Base-by-base conservation (phyloP, 805 yeast genomes). In the Limtongozyma cylindracea region DNA sequence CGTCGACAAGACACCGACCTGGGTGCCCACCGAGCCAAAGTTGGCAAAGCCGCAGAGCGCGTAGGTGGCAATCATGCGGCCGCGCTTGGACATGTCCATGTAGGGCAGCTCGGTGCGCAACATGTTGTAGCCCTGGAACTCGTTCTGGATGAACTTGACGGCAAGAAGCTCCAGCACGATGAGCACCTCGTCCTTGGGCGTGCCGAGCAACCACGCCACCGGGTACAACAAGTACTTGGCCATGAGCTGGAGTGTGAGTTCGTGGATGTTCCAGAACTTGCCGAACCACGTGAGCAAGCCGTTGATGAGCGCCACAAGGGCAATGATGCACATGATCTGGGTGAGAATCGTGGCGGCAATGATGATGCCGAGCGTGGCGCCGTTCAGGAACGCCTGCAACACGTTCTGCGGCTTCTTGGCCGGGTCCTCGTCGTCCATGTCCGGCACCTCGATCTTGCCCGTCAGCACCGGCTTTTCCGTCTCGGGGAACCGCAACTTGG, bases 41-140 rank as follows among this genome's bases (percentile, higher is more conserved):
- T 64, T 64, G 17, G 69, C 58, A 38, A 64, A 64, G 2, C 72
- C 70, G 47, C 71, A 63, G 19, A 61, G 50, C 11, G 66, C 63
- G 29, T 61, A 64, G 11, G 71, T 63, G 17, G 69, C 68, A 32
- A 64, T 45, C 33, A 64, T 43, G 17, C 47, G 48, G 18, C 62
- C 61, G 40, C 71, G 54, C 23, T 47, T 40, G 17, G 61, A 47
- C 52, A 64, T 39, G 20, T 39, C 33, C 17, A 44, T 47, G 43
- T 54, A 61, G 10, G 57, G 56, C 24, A 52, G 52, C 4, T 48
- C 38, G 27, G 32, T 37, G 20, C 38, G 39, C 31, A 49, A 43
- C 37, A 59, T 38, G 23, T 36, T 34, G 36, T 45, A 64, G 17
- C 64, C 72, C 17, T 59, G 66, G 31, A 50, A 64, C 41, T 64